phyloP scores from a whole-genome alignment of 768 basidiomycete genomes.

The Daedalea quercina region DNA sequence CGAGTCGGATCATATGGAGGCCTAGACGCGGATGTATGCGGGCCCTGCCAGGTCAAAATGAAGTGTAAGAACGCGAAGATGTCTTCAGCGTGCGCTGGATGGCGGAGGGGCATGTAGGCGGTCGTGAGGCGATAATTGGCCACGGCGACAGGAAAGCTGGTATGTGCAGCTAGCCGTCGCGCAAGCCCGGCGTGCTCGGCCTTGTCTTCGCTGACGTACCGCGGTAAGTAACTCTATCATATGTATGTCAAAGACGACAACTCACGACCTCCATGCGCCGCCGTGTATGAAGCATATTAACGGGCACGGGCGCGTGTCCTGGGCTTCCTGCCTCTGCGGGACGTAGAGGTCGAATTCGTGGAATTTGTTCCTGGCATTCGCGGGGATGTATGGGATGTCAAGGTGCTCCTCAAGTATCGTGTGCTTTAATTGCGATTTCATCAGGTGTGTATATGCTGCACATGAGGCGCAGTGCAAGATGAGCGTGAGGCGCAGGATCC shows the following conservation, averaged over 20 bases:
- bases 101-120: slow-evolving; percentile 36
- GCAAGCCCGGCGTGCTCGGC: slow-evolving; percentile 49
- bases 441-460: too few relatives aligned
- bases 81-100: slow-evolving; percentile 71
- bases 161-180: slow-evolving; percentile 39
- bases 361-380: slow-evolving; percentile 19
- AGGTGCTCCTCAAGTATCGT: not conserved
- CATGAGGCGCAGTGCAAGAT: too few relatives aligned
- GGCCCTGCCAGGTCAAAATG: slow-evolving; percentile 40
- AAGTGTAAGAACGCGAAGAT: slow-evolving; percentile 55
- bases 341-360: slow-evolving; percentile 54
- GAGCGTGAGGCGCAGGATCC: too few relatives aligned
- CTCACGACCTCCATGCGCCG: slow-evolving; percentile 79
- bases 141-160: slow-evolving; percentile 54
- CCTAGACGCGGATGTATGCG: slow-evolving; percentile 14
- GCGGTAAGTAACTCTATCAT: not conserved
- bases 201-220: slow-evolving; percentile 62
- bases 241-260: slow-evolving; percentile 1
- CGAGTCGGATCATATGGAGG: slow-evolving; percentile 31
- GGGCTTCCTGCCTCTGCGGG: slow-evolving; percentile 13
- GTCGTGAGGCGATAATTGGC: slow-evolving; percentile 75
- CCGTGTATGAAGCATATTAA: slow-evolving; percentile 75
- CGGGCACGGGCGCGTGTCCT: slow-evolving; percentile 16
- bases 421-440: too few relatives aligned
- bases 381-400: slow-evolving; percentile 16